Evolutionary conservation across 1,284 basidiomycete genomes (phyloP).

Genomic region (Boletus semigastroideus): DNA sequence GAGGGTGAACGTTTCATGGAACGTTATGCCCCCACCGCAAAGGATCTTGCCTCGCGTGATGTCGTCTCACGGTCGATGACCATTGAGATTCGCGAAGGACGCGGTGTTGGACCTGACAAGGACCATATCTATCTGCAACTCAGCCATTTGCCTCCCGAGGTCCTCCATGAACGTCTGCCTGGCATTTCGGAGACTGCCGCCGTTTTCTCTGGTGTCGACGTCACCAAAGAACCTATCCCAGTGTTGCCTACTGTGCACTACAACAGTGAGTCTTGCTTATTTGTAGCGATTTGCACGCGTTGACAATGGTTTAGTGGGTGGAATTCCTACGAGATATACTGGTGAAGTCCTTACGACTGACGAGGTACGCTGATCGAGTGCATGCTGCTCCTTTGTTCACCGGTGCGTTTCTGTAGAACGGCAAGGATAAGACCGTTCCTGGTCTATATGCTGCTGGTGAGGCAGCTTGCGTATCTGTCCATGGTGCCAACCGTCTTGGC

Average conservation of each 20-base stretch:
- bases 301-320: conserved; percentile 75
- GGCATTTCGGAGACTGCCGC: conserved; percentile 99
- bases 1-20: conserved; percentile 99
- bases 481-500: conserved; percentile 99
- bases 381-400: not conserved
- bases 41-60: conserved; percentile 99
- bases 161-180: conserved; percentile 96
- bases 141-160: conserved; percentile 94
- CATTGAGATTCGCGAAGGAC: conserved; percentile 97
- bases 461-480: conserved; percentile 98
- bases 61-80: conserved; percentile 99
- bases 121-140: conserved; percentile 98
- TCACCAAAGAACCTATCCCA: conserved; percentile 99
- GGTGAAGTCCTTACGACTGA: conserved; percentile 93
- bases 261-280: conserved; percentile 65
- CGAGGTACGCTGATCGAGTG: conserved; percentile 38
- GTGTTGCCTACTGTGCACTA: conserved; percentile 97
- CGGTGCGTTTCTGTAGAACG: conserved; percentile 44
- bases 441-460: conserved; percentile 99
- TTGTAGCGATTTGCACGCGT: not conserved
- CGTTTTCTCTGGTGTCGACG: conserved; percentile 99
- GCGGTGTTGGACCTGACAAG: conserved; percentile 98
- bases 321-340: conserved; percentile 98
- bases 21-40: conserved; percentile 98
- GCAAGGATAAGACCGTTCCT: conserved; percentile 93